Evolutionary conservation across 768 basidiomycete genomes (phyloP).

Genomic region (Cyathus striatus): DNA sequence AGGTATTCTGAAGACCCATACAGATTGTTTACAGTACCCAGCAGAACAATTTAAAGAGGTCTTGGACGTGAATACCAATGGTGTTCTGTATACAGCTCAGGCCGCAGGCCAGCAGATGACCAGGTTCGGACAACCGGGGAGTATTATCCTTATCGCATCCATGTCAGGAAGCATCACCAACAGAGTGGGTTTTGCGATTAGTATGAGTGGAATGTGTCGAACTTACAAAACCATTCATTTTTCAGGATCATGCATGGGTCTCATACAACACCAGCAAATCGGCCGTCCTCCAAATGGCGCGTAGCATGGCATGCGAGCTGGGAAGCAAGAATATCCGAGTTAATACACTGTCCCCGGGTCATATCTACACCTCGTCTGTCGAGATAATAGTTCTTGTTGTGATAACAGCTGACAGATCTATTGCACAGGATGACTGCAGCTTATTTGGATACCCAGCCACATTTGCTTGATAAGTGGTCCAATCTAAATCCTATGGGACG

Average conservation of each 20-base stretch:
- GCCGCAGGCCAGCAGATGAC: conserved; percentile 62
- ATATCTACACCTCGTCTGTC: conserved; percentile 64
- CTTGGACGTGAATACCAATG: conserved; percentile 62
- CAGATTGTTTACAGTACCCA: conserved; percentile 62
- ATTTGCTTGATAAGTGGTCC: conserved; percentile 64
- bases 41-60: conserved; percentile 63
- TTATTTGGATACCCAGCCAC: conserved; percentile 60
- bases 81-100: conserved; percentile 60
- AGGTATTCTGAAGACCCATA: conserved; percentile 58
- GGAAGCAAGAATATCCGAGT: conserved; percentile 63
- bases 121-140: conserved; percentile 47
- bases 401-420: not conserved
- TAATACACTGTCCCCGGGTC: conserved; percentile 72
- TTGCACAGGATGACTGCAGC: conserved; percentile 65
- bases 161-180: conserved; percentile 73
- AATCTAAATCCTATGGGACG: conserved; percentile 64
- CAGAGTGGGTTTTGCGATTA: conserved; percentile 33
- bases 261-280: conserved; percentile 77
- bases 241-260: conserved; percentile 70
- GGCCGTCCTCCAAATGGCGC: conserved; percentile 74
- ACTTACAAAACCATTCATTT: not conserved
- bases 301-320: conserved; percentile 80
- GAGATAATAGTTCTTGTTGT: conserved; percentile 1
- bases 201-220: not conserved
- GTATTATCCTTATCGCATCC: conserved; percentile 61